phyloP scores from a whole-genome alignment of 163 green algal species.

The Prototheca stagnorum region DNA sequence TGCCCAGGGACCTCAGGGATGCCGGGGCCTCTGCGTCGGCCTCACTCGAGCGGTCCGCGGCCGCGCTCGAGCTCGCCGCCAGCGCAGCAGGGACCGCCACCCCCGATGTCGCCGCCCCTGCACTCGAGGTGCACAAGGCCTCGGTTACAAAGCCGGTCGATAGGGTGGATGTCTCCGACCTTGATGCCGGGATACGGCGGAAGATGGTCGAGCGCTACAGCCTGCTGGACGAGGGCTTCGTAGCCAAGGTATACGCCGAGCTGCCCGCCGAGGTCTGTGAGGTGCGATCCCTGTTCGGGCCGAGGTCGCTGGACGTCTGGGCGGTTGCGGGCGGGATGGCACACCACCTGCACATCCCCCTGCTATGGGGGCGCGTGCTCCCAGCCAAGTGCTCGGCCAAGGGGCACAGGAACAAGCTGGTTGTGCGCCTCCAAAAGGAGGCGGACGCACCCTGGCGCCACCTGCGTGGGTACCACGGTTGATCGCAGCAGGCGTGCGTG shows the following conservation, averaged over 20 bases:
- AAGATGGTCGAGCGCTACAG: constrained; percentile 15
- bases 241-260: background rate
- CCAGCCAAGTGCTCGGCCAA: constrained; percentile 8
- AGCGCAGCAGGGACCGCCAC: background rate
- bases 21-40: background rate
- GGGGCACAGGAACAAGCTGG: constrained; percentile 13
- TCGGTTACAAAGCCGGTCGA: background rate
- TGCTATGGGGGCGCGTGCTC: constrained; percentile 14
- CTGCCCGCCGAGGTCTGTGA: background rate
- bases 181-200: constrained; percentile 1
- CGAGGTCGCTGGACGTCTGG: constrained; percentile 16
- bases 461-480: no score
- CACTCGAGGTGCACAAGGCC: background rate
- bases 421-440: constrained; percentile 21
- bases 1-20: background rate
- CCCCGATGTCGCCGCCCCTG: background rate
- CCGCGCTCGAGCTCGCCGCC: background rate
- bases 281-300: constrained; percentile 8
- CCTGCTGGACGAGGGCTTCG: constrained; percentile 18
- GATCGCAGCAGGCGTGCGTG: no score
- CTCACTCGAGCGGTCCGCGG: background rate
- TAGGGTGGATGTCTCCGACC: constrained; percentile 13
- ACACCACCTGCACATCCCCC: constrained; percentile 19
- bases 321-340: constrained; percentile 1
- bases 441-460: constrained; percentile 19